Evolutionary conservation across 2,329 filamentous ascomycete species (phyloP), one percentile per base, ranked within the genome.

Genomic region (Zasmidium cellare): DNA sequence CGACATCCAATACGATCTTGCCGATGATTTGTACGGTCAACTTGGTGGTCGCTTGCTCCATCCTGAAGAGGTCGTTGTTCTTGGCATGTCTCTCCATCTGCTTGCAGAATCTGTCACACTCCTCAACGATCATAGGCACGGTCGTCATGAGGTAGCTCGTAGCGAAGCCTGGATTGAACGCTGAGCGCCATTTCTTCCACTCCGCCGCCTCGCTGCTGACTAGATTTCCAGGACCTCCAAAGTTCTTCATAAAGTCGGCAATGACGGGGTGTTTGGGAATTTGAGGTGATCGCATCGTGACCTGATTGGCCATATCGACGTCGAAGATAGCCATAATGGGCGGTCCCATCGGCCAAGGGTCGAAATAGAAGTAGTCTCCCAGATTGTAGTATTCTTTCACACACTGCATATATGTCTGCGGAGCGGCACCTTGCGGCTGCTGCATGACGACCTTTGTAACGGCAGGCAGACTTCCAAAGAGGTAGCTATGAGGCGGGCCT

Each of bases 111-210:
- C 67, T 62, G 11, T 66, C 38, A 11, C 65, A 67, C 23, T 72
- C 68, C 12, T 76, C 72, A 1, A 77, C 71, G 14, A 78, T 73
- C 3, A 57, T 56, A 0, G 75, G 72, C 3, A 74, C 71, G 51
- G 76, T 71, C 5, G 70, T 72, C 67, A 76, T 74, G 9, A 78
- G 66, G 61, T 78, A 73, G 11, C 67, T 59, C 16, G 68, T 59
- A 0, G 69, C 68, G 53, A 78, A 78, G 2, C 74, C 75, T 3
- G 76, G 75, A 51, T 77, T 78, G 70, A 79, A 79, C 6, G 74
- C 71, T 25, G 62, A 64, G 47, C 77, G 69, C 76, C 76, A 77
- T 55, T 71, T 74, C 65, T 78, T 79, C 77, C 77, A 79, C 16
- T 64, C 53, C 5, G 69, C 57, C 1, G 75, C 76, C 23, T 77